Conservation (phyloP, 495 filamentous ascomycete genomes). For the Rhypophila decipiens region DNA sequence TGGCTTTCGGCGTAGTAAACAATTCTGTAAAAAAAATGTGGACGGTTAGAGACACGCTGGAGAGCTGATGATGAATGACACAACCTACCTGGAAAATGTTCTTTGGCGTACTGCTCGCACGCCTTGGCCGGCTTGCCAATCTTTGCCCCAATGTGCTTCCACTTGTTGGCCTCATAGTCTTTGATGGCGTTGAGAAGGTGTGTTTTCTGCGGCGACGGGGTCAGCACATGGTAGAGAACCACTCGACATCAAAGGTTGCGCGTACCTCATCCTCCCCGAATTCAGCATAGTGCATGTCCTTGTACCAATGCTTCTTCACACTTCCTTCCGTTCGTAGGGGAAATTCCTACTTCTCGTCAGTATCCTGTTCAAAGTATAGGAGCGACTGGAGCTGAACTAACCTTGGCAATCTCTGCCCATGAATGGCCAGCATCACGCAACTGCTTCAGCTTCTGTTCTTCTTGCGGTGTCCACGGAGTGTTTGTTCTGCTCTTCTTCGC, state of each 20-base stretch:
- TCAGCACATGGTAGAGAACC: constrained; percentile 6
- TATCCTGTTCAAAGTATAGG: background rate
- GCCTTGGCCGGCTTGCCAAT: constrained; percentile 99
- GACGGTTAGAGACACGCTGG: background rate
- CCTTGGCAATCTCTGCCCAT: constrained; percentile 98
- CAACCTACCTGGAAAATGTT: constrained; percentile 67
- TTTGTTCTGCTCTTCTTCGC: constrained; percentile 93
- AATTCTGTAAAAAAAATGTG: background rate
- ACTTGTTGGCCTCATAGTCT: constrained; percentile 96
- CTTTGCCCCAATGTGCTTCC: constrained; percentile 94
- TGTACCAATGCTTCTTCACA: constrained; percentile 99
- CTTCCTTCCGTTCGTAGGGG: constrained; percentile 90
- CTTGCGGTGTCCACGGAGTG: constrained; percentile 92
- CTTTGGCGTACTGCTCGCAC: constrained; percentile 97
- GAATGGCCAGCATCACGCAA: constrained; percentile 91
- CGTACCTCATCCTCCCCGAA: constrained; percentile 96
- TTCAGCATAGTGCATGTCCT: constrained; percentile 99
- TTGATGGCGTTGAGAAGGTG: constrained; percentile 91
- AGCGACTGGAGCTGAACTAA: constrained; percentile 22
- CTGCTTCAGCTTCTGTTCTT: constrained; percentile 84
- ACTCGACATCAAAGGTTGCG: constrained; percentile 7
- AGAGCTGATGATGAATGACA: too few species aligned
- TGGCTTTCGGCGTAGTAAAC: background rate
- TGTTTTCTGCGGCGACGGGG: constrained; percentile 51
- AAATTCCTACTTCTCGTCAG: constrained; percentile 61